A percentile compares a stretch with the other conserved stretches of the same genome.
These are phyloP conservation scores for Solanum stenotomum DNA, from an alignment of 257 asterid genomes.

Conservation along the genomic window DNA sequence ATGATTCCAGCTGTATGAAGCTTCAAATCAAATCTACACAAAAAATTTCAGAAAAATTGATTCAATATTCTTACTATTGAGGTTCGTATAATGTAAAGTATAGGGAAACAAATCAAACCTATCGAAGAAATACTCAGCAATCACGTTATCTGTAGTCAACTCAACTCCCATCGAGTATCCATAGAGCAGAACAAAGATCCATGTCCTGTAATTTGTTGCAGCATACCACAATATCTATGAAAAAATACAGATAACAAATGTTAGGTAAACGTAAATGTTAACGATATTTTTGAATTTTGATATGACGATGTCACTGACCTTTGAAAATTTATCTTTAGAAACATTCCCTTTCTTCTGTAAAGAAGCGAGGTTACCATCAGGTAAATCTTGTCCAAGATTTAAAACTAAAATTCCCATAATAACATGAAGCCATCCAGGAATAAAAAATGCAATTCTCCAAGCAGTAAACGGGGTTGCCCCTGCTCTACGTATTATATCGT, in stretches of 20 bases:
- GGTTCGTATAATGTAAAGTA: accelerated
- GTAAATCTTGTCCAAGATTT: constrained; percentile 15
- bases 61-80: not conserved
- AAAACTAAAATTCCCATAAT: constrained; percentile 18
- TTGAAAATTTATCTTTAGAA: constrained; percentile 9
- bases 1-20: constrained; percentile 46
- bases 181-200: constrained; percentile 47
- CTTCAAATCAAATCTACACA: constrained; percentile 37
- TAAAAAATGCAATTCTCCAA: constrained; percentile 18
- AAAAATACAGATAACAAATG: not conserved
- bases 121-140: constrained; percentile 50
- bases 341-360: constrained; percentile 15
- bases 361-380: constrained; percentile 20
- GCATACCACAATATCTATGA: constrained; percentile 12
- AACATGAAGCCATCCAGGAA: constrained; percentile 12
- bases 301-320: not conserved
- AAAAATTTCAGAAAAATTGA: not conserved
- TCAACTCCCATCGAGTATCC: constrained; percentile 62
- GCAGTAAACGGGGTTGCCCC: constrained; percentile 16
- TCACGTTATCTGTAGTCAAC: constrained; percentile 39
- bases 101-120: constrained; percentile 8
- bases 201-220: constrained; percentile 44
- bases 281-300: not conserved
- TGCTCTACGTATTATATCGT: constrained; percentile 2
- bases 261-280: not conserved